Conservation (phyloP, 257 asterid species). For the Solanum chmielewskii region DNA sequence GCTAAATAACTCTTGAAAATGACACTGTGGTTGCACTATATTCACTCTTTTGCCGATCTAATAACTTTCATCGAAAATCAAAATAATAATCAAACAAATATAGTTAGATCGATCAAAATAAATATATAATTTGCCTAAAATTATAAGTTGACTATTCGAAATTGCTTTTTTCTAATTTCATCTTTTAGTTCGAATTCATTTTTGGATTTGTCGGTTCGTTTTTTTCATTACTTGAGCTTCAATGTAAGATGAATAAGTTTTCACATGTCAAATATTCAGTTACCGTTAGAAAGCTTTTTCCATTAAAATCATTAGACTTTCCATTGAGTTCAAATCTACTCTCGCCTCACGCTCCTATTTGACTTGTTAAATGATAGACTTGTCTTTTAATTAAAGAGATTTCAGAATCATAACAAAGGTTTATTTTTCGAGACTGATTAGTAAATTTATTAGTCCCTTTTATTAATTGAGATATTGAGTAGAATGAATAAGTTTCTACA, state of each 20-base stretch:
- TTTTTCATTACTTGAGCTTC: not conserved
- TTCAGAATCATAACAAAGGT: not conserved
- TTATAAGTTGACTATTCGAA: not conserved
- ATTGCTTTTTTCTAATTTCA: not conserved
- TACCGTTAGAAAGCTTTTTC: not conserved
- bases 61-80: not conserved
- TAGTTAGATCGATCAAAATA: not conserved
- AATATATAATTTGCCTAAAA: not conserved
- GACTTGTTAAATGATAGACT: not conserved
- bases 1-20: not conserved
- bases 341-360: not conserved
- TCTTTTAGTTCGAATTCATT: not conserved
- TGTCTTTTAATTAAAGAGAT: not conserved
- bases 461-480: too few relatives aligned
- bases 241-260: not conserved
- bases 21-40: not conserved
- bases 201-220: accelerated
- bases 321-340: not conserved
- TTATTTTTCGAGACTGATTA: not conserved
- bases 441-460: not conserved
- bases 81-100: not conserved
- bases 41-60: not conserved
- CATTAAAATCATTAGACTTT: not conserved
- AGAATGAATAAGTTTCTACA: too few relatives aligned
- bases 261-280: not conserved